Conservation (phyloP, 306 rosid species). For the Quercus wislizeni region DNA sequence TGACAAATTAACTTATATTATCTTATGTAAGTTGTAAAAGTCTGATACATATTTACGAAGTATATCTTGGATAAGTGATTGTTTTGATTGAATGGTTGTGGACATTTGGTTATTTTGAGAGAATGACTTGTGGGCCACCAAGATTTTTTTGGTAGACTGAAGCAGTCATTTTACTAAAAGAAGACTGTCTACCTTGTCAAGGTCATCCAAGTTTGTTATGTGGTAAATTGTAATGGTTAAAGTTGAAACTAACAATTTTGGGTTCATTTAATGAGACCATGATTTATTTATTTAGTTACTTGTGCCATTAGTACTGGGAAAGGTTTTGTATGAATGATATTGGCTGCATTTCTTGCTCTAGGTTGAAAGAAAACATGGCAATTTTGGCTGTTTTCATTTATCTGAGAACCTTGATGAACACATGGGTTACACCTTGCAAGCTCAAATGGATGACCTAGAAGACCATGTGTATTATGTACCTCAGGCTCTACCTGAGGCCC, state of each 20-base stretch:
- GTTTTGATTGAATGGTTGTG: not conserved
- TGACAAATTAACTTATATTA: not conserved
- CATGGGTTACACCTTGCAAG: conserved; percentile 44
- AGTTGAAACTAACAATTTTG: conserved; percentile 1
- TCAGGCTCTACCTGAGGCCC: conserved; percentile 55
- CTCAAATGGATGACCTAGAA: conserved; percentile 41
- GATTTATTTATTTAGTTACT: not conserved
- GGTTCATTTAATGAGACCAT: not conserved
- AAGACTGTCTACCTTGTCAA: not conserved
- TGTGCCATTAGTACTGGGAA: not conserved
- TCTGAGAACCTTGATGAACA: conserved; percentile 77
- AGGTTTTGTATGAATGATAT: conserved; percentile 8
- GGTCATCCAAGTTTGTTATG: conserved; percentile 4
- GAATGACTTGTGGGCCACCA: not conserved
- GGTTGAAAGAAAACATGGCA: conserved; percentile 74
- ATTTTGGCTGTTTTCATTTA: conserved; percentile 76
- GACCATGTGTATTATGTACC: conserved; percentile 53
- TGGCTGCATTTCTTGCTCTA: conserved; percentile 34
- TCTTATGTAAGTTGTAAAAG: not conserved
- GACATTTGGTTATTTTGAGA: not conserved
- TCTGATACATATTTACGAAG: not conserved
- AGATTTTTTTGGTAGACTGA: not conserved
- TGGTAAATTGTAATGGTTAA: conserved; percentile 17
- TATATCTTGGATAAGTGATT: not conserved
- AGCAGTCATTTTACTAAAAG: not conserved